Conservation (phyloP, 2,329 filamentous ascomycete species). For the Niveomyces coronatus region DNA sequence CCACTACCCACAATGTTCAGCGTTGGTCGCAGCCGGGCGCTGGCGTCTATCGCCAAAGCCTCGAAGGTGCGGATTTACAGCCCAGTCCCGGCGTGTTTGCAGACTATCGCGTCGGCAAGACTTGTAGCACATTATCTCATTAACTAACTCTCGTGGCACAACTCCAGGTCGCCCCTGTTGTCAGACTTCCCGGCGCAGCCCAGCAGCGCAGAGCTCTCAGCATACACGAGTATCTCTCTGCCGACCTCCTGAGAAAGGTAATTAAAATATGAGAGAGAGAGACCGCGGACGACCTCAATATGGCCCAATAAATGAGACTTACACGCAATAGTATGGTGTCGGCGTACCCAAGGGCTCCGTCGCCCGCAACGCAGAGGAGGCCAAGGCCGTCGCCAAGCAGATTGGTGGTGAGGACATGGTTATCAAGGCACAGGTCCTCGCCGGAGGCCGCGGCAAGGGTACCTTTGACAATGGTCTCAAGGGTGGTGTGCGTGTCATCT, state of each 20-base stretch:
- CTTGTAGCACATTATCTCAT: conserved; percentile 8
- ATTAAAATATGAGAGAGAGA: conserved; percentile 15
- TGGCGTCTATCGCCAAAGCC: conserved; percentile 70
- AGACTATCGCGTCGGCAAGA: too few species aligned
- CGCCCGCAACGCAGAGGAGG: conserved; percentile 71
- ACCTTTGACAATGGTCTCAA: conserved; percentile 97
- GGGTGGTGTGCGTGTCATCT: conserved; percentile 96
- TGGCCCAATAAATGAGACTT: conserved; percentile 11
- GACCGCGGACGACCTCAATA: conserved; percentile 3
- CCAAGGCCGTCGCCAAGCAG: conserved; percentile 79
- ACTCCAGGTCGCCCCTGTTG: conserved; percentile 29
- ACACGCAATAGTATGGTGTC: conserved; percentile 66
- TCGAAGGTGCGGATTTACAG: conserved; percentile 52
- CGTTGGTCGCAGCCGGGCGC: conserved; percentile 69
- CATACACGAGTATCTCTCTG: conserved; percentile 97
- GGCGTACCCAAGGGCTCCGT: conserved; percentile 85
- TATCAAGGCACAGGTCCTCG: conserved; percentile 98
- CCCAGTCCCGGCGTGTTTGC: too few species aligned
- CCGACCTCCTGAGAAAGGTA: conserved; percentile 74
- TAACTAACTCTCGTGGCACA: too few species aligned
- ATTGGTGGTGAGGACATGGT: conserved; percentile 96
- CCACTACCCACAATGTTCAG: conserved; percentile 62
- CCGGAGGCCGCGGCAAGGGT: conserved; percentile 95
- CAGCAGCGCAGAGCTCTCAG: conserved; percentile 84
- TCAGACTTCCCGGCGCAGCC: conserved; percentile 52